Percentiles rank a stretch among this genome's conserved stretches.
Conservation (phyloP, 73 alveolate genomes). For the Tetrahymena malaccensis region DNA sequence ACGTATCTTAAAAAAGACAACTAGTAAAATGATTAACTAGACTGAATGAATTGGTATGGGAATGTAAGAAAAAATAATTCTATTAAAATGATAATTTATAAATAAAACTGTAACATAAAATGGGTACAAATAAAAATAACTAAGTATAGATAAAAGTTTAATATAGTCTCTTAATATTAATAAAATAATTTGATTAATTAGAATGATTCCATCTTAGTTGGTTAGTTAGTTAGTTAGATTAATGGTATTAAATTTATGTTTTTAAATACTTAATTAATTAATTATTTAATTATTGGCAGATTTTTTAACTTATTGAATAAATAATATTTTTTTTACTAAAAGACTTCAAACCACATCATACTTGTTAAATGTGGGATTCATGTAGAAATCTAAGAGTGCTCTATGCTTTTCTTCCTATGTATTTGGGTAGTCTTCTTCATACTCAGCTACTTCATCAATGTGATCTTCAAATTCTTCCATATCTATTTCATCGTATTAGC, state of each 20-base stretch:
- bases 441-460: neutral
- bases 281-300: neutral
- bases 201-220: too few species aligned
- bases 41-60: too few species aligned
- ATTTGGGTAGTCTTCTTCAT: neutral
- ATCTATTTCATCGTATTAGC: neutral
- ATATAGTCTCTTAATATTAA: too few species aligned
- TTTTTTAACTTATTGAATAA: neutral
- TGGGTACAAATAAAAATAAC: neutral
- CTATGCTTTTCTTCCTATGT: neutral
- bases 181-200: too few species aligned
- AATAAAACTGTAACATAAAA: neutral
- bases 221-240: neutral
- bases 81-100: too few species aligned
- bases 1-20: too few species aligned
- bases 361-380: constrained; percentile 29
- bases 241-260: neutral
- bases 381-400: constrained; percentile 22
- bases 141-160: neutral
- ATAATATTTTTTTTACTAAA: neutral
- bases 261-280: neutral
- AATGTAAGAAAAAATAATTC: too few species aligned
- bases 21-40: too few species aligned
- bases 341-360: neutral
- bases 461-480: constrained; percentile 14